phyloP scores from a whole-genome alignment of 192 early-diverging fungal genomes.

The Coemansia sp. region DNA sequence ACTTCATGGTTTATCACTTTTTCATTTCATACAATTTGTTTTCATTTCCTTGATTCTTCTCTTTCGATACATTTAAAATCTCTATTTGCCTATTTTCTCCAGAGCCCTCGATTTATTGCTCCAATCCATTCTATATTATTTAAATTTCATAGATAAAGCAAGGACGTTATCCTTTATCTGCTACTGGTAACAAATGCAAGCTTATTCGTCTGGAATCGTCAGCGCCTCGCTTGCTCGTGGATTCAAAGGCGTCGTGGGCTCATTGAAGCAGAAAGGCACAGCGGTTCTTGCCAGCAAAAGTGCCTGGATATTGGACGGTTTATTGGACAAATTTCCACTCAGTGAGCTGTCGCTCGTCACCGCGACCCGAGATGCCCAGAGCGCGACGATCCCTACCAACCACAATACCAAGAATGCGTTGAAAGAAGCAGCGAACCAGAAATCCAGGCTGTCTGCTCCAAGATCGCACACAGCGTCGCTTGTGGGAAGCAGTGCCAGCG shows the following conservation, averaged over 20 bases:
- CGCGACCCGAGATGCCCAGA: background rate
- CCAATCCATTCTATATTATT: background rate
- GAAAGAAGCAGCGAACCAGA: background rate
- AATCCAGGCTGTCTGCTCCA: background rate
- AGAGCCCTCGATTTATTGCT: background rate
- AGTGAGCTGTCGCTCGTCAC: background rate
- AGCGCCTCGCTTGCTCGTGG: slow-evolving; percentile 11
- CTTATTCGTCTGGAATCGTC: slow-evolving; percentile 10
- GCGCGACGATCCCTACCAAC: background rate
- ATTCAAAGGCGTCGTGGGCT: slow-evolving; percentile 1
- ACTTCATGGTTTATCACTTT: background rate
- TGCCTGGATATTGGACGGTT: background rate
- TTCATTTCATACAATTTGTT: background rate
- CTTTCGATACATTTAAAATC: background rate
- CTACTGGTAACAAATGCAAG: slow-evolving; percentile 21
- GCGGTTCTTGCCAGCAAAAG: slow-evolving; percentile 1
- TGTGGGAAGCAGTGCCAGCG: background rate
- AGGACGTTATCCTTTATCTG: background rate
- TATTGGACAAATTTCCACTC: background rate
- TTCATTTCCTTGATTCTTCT: background rate
- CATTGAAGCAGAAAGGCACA: slow-evolving; percentile 4
- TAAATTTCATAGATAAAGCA: background rate
- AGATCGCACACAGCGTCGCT: background rate
- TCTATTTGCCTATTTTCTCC: background rate
- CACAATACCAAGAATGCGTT: background rate